Base-by-base conservation (phyloP, 768 basidiomycete genomes). In the Hypholoma fasciculare region DNA sequence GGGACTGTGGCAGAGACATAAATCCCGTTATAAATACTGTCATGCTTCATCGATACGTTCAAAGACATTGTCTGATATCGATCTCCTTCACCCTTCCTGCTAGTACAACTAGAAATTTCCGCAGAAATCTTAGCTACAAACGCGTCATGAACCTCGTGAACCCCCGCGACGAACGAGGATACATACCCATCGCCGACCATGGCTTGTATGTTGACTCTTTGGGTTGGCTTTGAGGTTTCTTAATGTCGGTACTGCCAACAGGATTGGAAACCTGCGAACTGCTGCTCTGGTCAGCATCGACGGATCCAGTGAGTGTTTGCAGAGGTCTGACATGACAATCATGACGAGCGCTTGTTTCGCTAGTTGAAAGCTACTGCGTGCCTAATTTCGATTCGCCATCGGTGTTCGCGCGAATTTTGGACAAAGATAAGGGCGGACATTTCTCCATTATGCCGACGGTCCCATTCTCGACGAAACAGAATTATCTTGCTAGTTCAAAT, bases 301-400 rank as follows among this genome's bases (percentile, higher is more conserved):
- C 72, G 92, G 90, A 34, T 93, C 91, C 11, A 83, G 90, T 92
- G 73, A 66, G 72, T 67, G 49, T 13, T 17, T 13, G 12, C 14
- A 36, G n/a, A 38, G 4, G 40, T n/a, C 34, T n/a, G 17, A 12
- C 37, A 39, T 20, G 13, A 17, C n/a, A 30, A 37, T 20, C 17
- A 9, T 52, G 20, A 52, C 36, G 39, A 20, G 34, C 20, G 19
- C 17, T 23, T 36, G n/a, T 38, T 50, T 26, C 46, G 1, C 30
- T 34, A 93, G 90, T 96, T 61, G 95, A 96, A 71, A 92, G 89
- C 61, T 95, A 94, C 71, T 97, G 95, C 65, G 82, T 96, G 26
- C 94, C 94, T 1, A 81, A 95, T 75, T 96, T 97, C 69, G 95
- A 97, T 72, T 95, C 93, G 1, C 95, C 95, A 3, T 94, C 91